phyloP scores from a whole-genome alignment of 164 flowering plant genomes.

The Aristolochia contorta region DNA sequence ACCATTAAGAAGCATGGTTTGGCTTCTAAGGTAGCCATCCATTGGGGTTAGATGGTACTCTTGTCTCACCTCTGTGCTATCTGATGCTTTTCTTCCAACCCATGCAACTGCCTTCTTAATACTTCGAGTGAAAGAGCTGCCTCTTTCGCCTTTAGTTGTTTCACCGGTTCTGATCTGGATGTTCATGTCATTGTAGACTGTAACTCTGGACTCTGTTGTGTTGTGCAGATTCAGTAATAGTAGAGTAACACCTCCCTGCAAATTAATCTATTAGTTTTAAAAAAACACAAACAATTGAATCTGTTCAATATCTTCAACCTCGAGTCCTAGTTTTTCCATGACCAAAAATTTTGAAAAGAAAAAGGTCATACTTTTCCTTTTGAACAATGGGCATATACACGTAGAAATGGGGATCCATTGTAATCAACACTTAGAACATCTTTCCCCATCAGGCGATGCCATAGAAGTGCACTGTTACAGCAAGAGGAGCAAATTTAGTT shows the following conservation, averaged over 20 bases:
- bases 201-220: slow-evolving; percentile 32
- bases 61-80: slow-evolving; percentile 22
- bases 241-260: slow-evolving; percentile 64
- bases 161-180: slow-evolving; percentile 7
- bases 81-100: slow-evolving; percentile 50
- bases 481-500: neutral
- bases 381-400: slow-evolving; percentile 84
- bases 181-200: slow-evolving; percentile 25
- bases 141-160: slow-evolving; percentile 6
- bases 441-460: slow-evolving; percentile 90
- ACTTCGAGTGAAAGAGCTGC: slow-evolving; percentile 19
- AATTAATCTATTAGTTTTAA: slow-evolving; percentile 3
- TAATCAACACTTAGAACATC: slow-evolving; percentile 45
- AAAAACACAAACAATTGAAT: neutral
- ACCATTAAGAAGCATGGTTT: slow-evolving; percentile 62
- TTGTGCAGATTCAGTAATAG: slow-evolving; percentile 79
- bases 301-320: neutral
- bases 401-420: slow-evolving; percentile 43
- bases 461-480: slow-evolving; percentile 68
- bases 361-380: slow-evolving; percentile 55
- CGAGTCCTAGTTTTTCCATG: too few species aligned
- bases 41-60: slow-evolving; percentile 51
- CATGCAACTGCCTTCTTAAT: slow-evolving; percentile 49
- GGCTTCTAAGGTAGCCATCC: slow-evolving; percentile 61
- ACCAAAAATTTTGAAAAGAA: neutral